Conservation (phyloP, 2,329 filamentous ascomycete species). For the Epichloe typhina region DNA sequence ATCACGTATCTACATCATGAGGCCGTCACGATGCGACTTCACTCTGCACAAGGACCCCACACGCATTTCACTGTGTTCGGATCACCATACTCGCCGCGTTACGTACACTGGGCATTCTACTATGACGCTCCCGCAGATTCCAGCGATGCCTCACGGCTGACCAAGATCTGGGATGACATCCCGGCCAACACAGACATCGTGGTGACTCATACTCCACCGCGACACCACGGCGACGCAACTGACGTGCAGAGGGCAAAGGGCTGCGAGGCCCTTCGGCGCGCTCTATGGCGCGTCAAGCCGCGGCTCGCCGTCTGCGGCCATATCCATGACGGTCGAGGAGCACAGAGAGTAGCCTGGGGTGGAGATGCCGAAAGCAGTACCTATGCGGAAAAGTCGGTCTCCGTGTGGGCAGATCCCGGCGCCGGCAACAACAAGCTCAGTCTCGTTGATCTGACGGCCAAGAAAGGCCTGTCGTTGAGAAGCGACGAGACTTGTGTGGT, state of each 20-base stretch:
- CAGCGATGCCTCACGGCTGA: slow-evolving; percentile 11
- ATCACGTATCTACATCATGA: slow-evolving; percentile 55
- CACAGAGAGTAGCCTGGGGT: slow-evolving; percentile 49
- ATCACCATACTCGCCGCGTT: slow-evolving; percentile 50
- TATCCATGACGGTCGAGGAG: slow-evolving; percentile 55
- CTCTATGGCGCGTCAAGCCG: slow-evolving; percentile 49
- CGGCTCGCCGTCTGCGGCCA: slow-evolving; percentile 58
- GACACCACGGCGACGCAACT: slow-evolving; percentile 42
- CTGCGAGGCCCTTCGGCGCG: slow-evolving; percentile 44
- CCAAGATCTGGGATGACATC: slow-evolving; percentile 46
- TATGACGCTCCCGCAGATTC: slow-evolving; percentile 29
- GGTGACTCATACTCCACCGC: slow-evolving; percentile 57
- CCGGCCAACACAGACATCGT: slow-evolving; percentile 51
- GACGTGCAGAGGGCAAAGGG: slow-evolving; percentile 31
- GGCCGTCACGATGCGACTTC: slow-evolving; percentile 39
- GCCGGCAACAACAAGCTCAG: slow-evolving; percentile 43
- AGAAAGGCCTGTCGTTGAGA: slow-evolving; percentile 15
- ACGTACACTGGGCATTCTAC: slow-evolving; percentile 52
- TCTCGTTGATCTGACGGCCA: slow-evolving; percentile 45
- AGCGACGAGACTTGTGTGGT: slow-evolving; percentile 57
- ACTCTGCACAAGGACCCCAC: slow-evolving; percentile 36
- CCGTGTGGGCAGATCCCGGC: slow-evolving; percentile 47
- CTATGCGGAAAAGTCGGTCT: slow-evolving; percentile 30
- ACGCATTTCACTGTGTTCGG: slow-evolving; percentile 57
- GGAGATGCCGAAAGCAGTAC: slow-evolving; percentile 23